Percentiles rank a stretch among this genome's conserved stretches.
Conservation (phyloP, 1,284 basidiomycete genomes). For the Sutorius eximius region DNA sequence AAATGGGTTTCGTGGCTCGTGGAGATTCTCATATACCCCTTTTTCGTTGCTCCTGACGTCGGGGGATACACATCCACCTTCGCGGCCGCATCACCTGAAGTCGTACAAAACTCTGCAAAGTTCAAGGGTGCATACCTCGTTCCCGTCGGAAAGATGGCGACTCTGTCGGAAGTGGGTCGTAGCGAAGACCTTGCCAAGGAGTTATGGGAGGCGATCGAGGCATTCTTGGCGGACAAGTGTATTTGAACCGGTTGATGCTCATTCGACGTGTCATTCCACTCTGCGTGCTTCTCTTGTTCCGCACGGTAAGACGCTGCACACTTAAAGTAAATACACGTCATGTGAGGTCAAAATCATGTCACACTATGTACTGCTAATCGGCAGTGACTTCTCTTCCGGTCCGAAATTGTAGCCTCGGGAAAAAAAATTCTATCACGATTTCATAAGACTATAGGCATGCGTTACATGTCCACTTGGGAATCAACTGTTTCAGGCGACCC, state of each 20-base stretch:
- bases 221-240: constrained; percentile 20
- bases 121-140: constrained; percentile 49
- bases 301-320: no score
- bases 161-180: constrained; percentile 27
- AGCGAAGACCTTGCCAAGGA: constrained; percentile 41
- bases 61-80: constrained; percentile 46
- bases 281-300: no score
- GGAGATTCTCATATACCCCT: constrained; percentile 30
- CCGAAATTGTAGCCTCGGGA: no score
- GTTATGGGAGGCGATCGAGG: constrained; percentile 45
- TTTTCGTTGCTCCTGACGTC: constrained; percentile 39
- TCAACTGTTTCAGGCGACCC: no score
- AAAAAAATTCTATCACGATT: no score
- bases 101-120: constrained; percentile 37
- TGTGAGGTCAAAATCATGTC: no score
- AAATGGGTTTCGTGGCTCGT: constrained; percentile 27
- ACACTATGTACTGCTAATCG: no score
- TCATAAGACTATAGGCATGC: no score
- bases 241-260: constrained; percentile 9
- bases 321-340: no score
- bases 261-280: no score
- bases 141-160: constrained; percentile 37
- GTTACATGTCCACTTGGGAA: no score
- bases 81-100: constrained; percentile 45
- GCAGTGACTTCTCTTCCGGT: no score